Conservation (phyloP, 257 asterid species). For the Rauvolfia tetraphylla region DNA sequence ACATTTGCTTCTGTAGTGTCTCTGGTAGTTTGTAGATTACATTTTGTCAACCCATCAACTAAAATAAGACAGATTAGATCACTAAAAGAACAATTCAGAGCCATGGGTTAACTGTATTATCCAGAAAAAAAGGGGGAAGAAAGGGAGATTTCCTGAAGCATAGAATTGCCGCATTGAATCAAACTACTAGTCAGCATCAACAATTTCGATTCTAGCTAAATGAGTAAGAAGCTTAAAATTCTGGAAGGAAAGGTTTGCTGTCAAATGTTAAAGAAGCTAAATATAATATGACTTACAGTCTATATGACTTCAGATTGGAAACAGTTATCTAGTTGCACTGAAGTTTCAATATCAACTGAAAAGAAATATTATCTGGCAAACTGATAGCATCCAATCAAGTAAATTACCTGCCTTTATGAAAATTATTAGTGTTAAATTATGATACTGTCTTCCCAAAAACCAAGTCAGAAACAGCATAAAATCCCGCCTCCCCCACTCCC, state of each 20-base stretch:
- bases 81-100: not conserved
- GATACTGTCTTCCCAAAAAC: not conserved
- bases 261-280: not conserved
- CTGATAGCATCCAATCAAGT: not conserved
- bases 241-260: not conserved
- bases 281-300: not conserved
- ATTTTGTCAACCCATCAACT: conserved; percentile 88
- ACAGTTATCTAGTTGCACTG: not conserved
- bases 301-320: not conserved
- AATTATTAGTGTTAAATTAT: not conserved
- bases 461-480: not conserved
- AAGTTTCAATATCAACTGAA: not conserved
- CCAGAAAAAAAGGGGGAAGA: not conserved
- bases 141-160: not conserved
- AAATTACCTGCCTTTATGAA: not conserved
- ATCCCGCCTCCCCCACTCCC: not conserved
- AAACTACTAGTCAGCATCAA: not conserved
- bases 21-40: conserved; percentile 52
- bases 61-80: conserved; percentile 30
- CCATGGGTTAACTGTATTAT: not conserved
- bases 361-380: not conserved
- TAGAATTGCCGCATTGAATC: not conserved
- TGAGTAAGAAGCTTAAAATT: not conserved
- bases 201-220: not conserved
- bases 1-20: conserved; percentile 28